Percentiles rank a stretch among this genome's conserved stretches.
Evolutionary conservation across 225 moss, liverwort and hornwort genomes (phyloP).

Genomic region (Bryum argenteum): DNA sequence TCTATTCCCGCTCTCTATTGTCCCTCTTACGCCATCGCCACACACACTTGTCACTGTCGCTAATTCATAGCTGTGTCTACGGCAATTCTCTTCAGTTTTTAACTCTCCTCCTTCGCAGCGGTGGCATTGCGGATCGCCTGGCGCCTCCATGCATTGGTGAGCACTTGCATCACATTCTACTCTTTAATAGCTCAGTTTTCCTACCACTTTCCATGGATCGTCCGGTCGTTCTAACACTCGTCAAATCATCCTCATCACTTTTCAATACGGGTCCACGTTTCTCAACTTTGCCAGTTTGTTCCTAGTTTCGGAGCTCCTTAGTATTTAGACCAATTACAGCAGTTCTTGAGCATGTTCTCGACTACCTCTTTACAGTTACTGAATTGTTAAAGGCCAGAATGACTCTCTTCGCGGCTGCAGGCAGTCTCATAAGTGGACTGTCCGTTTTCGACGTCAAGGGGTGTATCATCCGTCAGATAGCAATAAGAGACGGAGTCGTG

Average conservation of each 20-base stretch:
- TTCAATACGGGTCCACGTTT: constrained; percentile 1
- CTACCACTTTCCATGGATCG: too few relatives aligned
- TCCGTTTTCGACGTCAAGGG: background rate
- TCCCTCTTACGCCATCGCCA: background rate
- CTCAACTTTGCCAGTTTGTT: background rate
- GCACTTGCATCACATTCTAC: background rate
- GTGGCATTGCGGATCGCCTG: constrained; percentile 10
- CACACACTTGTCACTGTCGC: background rate
- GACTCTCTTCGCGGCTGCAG: background rate
- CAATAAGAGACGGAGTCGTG: constrained; percentile 6
- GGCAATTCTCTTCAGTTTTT: background rate
- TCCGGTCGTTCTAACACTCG: background rate
- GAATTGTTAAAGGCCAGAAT: background rate
- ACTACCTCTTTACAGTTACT: background rate
- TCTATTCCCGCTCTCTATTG: background rate
- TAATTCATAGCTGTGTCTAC: background rate
- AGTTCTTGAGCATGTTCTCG: background rate
- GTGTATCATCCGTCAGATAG: background rate
- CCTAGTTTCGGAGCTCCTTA: constrained; percentile 13
- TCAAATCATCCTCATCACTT: constrained; percentile 5
- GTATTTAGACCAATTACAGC: background rate
- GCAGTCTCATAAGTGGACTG: background rate
- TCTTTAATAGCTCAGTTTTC: background rate
- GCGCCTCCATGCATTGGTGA: background rate
- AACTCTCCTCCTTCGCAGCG: background rate